Conservation (phyloP, 106 monocot species). For the Acorus gramineus region DNA sequence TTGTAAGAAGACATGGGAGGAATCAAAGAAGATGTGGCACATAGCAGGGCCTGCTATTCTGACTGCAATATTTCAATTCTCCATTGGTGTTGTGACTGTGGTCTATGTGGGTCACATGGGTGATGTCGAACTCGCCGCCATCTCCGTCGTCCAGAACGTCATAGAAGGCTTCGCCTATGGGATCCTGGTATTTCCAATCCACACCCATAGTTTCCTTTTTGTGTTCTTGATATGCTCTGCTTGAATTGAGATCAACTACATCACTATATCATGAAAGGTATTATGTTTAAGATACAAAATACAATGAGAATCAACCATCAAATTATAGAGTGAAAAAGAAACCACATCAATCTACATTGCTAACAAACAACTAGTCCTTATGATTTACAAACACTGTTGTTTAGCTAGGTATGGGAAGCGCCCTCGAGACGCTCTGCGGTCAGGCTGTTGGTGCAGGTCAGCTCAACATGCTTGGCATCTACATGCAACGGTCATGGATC, state of each 20-base stretch:
- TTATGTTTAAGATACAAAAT: no score
- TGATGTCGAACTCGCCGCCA: slow-evolving; percentile 4
- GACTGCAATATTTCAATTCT: not conserved
- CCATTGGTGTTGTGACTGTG: not conserved
- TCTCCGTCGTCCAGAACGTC: slow-evolving; percentile 3
- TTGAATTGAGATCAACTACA: no score
- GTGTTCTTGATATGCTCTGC: no score
- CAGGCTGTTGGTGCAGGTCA: not conserved
- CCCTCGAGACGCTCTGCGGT: not conserved
- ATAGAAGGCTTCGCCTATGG: not conserved
- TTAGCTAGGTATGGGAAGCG: not conserved
- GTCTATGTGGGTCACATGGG: not conserved
- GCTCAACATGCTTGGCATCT: not conserved
- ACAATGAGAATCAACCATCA: no score
- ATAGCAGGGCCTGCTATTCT: not conserved
- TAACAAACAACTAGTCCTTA: no score
- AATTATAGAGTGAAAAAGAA: no score
- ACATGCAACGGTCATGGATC: slow-evolving; percentile 7
- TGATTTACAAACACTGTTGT: not conserved
- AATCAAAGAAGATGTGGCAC: slow-evolving; percentile 5
- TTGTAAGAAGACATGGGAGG: not conserved
- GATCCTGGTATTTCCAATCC: not conserved
- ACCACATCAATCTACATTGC: no score
- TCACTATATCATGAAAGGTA: no score
- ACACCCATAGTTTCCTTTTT: no score